Evolutionary conservation across 176 grass and related monocot species (phyloP), one percentile per base, ranked within the genome.

Genomic region (Poa pratensis): DNA sequence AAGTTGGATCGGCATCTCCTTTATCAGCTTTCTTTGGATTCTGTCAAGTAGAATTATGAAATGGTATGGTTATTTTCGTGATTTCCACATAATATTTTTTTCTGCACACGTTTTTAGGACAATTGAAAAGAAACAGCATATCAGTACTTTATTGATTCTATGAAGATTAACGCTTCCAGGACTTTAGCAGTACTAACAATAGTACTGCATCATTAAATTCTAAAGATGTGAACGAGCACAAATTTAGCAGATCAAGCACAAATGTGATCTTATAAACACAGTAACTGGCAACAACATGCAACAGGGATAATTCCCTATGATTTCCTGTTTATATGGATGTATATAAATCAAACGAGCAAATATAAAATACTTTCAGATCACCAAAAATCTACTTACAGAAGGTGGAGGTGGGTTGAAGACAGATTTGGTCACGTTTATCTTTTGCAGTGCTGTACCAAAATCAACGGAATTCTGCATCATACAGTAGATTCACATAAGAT

Each of bases 371-470:
- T 73, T 61, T 26, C 46, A 26, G 62, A 12, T 53, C 35, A 50
- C 15, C 13, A 80, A 78, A 78, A 55, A 39, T 23, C 42, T 77
- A 86, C 93, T 92, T 80, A 92, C 93, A 85, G 81, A 48, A 76
- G 92, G 87, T 80, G 95, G 80, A 79, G 92, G 87, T 80, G 95
- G 93, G 64, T 65, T 76, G 35, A 99, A 94, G 72, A 86, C 70
- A 70, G 88, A 84, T 79, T 91, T 96, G n/a, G 42, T 61, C 46
- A 99, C 51, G 7, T 86, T 73, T 66, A 96, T 92, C 84, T 92
- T 99, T 84, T 87, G 64, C 82, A 94, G 75, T 20, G 74, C 12
- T 58, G 81, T 79, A 63, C 90, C 93, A 87, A 94, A 99, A 89
- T 91, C 86, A 76, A 89, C 79, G 14, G 50, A 50, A 81, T 96